Conservation (phyloP, 106 monocot species). For the Dendrobium officinale region DNA sequence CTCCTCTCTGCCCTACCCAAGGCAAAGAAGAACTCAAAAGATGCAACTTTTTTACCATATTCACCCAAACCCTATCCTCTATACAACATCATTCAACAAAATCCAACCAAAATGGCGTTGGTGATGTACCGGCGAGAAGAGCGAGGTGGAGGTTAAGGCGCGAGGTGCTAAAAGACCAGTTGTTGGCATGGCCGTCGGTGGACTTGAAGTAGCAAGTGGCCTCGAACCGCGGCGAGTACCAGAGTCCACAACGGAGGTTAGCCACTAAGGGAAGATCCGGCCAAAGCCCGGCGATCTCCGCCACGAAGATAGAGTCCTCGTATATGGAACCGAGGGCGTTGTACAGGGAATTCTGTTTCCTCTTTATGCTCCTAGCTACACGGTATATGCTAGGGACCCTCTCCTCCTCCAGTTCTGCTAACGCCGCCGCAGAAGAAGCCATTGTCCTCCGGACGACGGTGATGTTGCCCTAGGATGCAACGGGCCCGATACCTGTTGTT, state of each 20-base stretch:
- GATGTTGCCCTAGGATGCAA: background rate
- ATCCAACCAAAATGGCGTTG: background rate
- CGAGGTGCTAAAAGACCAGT: conserved; percentile 83
- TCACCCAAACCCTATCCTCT: background rate
- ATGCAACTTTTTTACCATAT: background rate
- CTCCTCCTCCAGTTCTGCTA: conserved; percentile 7
- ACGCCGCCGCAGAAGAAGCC: background rate
- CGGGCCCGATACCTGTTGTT: background rate
- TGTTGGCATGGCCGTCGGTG: conserved; percentile 86
- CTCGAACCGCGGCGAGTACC: conserved; percentile 70
- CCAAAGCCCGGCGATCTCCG: conserved; percentile 81
- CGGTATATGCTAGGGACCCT: conserved; percentile 53
- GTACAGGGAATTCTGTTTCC: conserved; percentile 46
- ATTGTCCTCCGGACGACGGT: background rate
- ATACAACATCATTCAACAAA: background rate
- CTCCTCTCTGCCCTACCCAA: conserved; percentile 83
- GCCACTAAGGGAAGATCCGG: conserved; percentile 80
- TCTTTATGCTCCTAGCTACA: conserved; percentile 57
- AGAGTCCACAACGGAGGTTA: conserved; percentile 92
- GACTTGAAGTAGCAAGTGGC: conserved; percentile 94
- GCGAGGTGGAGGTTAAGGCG: conserved; percentile 94
- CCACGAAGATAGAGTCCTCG: conserved; percentile 82
- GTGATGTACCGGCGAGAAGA: conserved; percentile 50
- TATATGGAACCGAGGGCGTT: conserved; percentile 87
- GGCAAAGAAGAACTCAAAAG: conserved; percentile 1